Conservation (phyloP, 176 grass and related monocot genomes). For the Coix lacrymajobi region DNA sequence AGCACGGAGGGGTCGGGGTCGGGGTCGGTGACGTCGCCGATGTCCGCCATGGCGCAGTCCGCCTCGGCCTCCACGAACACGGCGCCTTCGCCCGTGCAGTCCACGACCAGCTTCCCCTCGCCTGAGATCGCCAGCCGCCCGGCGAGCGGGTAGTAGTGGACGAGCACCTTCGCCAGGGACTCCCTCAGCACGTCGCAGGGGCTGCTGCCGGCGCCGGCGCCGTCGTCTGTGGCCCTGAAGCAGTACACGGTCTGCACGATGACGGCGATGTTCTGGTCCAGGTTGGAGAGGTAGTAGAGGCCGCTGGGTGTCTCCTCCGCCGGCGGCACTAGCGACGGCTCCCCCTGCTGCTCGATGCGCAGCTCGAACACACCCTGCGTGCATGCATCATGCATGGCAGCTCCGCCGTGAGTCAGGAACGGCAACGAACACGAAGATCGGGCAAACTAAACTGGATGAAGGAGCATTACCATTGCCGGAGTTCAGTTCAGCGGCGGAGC, state of each 20-base stretch:
- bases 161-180: conserved; percentile 58
- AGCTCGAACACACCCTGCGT: conserved; percentile 25
- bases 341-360: conserved; percentile 28
- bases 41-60: conserved; percentile 42
- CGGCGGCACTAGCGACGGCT: conserved; percentile 45
- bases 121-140: conserved; percentile 36
- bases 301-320: conserved; percentile 21
- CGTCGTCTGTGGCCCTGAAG: conserved; percentile 32
- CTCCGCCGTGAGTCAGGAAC: neutral
- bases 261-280: conserved; percentile 80
- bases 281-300: conserved; percentile 68
- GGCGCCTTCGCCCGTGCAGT: conserved; percentile 62
- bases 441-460: neutral
- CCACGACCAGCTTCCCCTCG: conserved; percentile 58
- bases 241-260: conserved; percentile 74
- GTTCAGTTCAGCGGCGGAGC: neutral
- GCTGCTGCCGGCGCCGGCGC: neutral
- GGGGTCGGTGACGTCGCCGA: conserved; percentile 58
- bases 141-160: conserved; percentile 57
- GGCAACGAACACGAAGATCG: neutral
- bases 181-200: conserved; percentile 33
- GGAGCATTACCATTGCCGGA: conserved; percentile 31
- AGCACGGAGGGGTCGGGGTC: conserved; percentile 47
- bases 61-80: conserved; percentile 66
- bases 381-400: neutral